These are phyloP conservation scores for Eucalyptus victrix DNA, from an alignment of 345 rosid genomes.

Conservation along the genomic window DNA sequence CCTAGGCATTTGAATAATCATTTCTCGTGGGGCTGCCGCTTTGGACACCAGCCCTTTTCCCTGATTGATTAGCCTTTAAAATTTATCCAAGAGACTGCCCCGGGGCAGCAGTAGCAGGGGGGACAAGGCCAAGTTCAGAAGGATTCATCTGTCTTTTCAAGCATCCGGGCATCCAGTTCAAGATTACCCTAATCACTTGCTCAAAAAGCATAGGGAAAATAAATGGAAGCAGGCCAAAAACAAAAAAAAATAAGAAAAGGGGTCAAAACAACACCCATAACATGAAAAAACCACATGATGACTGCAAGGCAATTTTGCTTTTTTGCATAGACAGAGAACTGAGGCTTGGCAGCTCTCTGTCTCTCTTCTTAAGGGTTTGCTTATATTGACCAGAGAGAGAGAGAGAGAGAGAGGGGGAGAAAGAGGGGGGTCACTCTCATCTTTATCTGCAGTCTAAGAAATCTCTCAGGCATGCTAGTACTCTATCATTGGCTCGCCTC, in stretches of 20 bases:
- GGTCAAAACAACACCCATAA: not conserved
- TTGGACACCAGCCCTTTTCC: not conserved
- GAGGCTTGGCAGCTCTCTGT: conserved; percentile 30
- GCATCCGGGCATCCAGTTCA: not conserved
- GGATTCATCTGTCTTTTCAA: not conserved
- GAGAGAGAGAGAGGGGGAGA: not conserved
- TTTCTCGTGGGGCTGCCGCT: not conserved
- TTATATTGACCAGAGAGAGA: not conserved
- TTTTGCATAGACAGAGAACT: conserved; percentile 5
- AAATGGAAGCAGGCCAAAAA: not conserved
- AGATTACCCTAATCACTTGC: not conserved
- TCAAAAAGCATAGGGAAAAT: not conserved
- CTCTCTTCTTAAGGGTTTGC: not conserved
- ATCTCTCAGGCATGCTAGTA: not conserved
- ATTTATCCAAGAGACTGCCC: not conserved
- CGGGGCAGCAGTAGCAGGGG: not conserved
- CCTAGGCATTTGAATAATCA: not conserved
- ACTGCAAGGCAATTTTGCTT: not conserved
- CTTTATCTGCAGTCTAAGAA: not conserved
- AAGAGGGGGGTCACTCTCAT: not conserved
- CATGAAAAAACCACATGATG: not conserved
- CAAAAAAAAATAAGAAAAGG: not conserved
- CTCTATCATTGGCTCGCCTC: not conserved
- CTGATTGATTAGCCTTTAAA: not conserved
- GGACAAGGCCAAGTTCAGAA: not conserved